phyloP scores from a whole-genome alignment of 2,329 filamentous ascomycete species.

The Apiospora koreana region DNA sequence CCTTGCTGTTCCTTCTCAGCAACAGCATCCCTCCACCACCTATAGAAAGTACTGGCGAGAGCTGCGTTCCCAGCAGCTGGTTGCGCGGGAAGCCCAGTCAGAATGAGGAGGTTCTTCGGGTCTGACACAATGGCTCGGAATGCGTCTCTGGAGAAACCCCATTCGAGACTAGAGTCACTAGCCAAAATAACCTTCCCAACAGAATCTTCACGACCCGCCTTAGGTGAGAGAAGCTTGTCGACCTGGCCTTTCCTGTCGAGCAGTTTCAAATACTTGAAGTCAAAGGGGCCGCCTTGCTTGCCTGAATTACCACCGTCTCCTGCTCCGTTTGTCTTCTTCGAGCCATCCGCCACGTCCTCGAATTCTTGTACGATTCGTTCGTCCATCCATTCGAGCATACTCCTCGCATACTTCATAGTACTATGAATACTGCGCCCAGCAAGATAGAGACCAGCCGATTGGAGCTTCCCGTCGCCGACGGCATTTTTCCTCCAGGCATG shows the following conservation, averaged over 20 bases:
- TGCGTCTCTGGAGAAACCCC: slow-evolving; percentile 89
- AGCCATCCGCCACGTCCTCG: slow-evolving; percentile 65
- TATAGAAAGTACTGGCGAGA: slow-evolving; percentile 76
- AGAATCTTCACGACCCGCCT: slow-evolving; percentile 41
- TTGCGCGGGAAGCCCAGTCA: slow-evolving; percentile 72
- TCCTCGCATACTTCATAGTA: slow-evolving; percentile 86
- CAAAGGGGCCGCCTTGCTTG: slow-evolving; percentile 73
- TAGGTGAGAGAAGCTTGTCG: slow-evolving; percentile 62
- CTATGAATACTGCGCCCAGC: slow-evolving; percentile 85
- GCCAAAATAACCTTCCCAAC: slow-evolving; percentile 79
- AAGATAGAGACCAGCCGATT: slow-evolving; percentile 69
- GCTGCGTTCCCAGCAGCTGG: slow-evolving; percentile 40
- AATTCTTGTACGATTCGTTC: slow-evolving; percentile 92
- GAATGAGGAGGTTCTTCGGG: slow-evolving; percentile 77
- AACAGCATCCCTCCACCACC: slow-evolving; percentile 69
- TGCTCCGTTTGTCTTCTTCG: slow-evolving; percentile 46
- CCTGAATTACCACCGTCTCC: slow-evolving; percentile 47
- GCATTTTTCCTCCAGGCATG: slow-evolving; percentile 80
- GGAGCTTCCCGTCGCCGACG: slow-evolving; percentile 51
- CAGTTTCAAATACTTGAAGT: slow-evolving; percentile 82
- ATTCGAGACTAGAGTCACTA: slow-evolving; percentile 86
- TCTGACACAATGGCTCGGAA: slow-evolving; percentile 75
- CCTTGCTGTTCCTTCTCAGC: slow-evolving; percentile 42
- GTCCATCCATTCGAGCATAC: slow-evolving; percentile 99
- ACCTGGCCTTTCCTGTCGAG: slow-evolving; percentile 82